Evolutionary conservation across 2,329 filamentous ascomycete genomes (phyloP), one percentile per base, ranked within the genome.

Genomic region (Bipolaris zeicola): DNA sequence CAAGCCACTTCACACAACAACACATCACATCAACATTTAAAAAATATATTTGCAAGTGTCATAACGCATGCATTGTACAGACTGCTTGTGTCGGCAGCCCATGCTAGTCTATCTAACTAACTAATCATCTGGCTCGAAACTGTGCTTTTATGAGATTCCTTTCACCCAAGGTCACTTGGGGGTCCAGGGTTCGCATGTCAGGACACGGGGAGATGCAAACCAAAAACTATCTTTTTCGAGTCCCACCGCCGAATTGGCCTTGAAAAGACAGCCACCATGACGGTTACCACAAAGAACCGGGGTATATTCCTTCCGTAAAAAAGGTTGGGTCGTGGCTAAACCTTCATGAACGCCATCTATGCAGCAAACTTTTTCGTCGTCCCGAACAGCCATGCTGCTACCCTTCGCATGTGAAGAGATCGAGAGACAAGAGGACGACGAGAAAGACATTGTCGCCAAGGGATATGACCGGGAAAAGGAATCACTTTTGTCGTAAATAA

Each of bases 281-380:
- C 65, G 63, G 61, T 64, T 60, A 62, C 66, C 64, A 62, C 62
- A 67, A 58, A 64, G 43, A 59, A 66, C 62, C 60, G 58, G 66
- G 71, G 68, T 69, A 72, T 76, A 53, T 64, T 76, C 72, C 71
- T 68, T 74, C 69, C 28, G 63, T 63, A 63, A 59, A 66, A 63
- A 67, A 63, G 50, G 46, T 50, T 50, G 67, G 60, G 63, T 61
- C 65, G 65, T 52, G 51, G 60, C 49, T 52, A 48, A 68, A 67
- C 70, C 72, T 65, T 70, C 64, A 66, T 73, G 58, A 76, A 76
- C 72, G 73, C 73, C 73, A 63, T 74, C 71, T 72, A 76, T 75
- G 72, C 63, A 68, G 67, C 64, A 68, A 68, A 70, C 68, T 66
- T 65, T 69, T 69, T 64, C 68, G 67, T 72, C 68, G 68, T 70